Evolutionary conservation across 1,139 yeast species (phyloP), one percentile per base, ranked within the genome.

Genomic region (Casaregolazyma lundiana): DNA sequence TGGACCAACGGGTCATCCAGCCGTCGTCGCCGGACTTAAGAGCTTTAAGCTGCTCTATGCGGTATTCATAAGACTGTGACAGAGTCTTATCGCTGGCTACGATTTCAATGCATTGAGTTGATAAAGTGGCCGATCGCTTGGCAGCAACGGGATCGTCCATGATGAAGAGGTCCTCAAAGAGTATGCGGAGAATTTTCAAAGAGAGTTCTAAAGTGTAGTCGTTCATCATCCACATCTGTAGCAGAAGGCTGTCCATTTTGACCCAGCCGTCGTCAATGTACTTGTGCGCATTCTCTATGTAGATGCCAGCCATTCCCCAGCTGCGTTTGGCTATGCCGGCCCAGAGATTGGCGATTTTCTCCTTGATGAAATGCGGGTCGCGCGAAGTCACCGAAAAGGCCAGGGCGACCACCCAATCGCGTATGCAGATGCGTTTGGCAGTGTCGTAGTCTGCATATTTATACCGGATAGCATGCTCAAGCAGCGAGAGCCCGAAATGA

Each of bases 121-220:
- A 84, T 44, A 94, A 73, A 2, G 84, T 75, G n/a, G 81, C 76
- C 47, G 85, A 80, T 60, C 97, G 76, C 57, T 81, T 84, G 37
- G 92, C 75, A 1, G 96, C 96, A 13, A 87, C 77, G 17, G 96
- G 85, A 60, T 92, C 98, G 57, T 92, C 98, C 45, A 92, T 73
- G 45, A 92, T 70, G 61, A 89, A 94, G n/a, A 90, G 78, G 62
- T 94, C 98, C 67, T 94, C 99, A 61, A 92, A 92, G 35, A 94
- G 68, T 1, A 95, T 88, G 58, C 96, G 73, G 54, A 87, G 77
- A 7, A 92, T 84, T 26, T 86, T 78, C 26, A 92, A 69, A 2
- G 92, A 75, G 43, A 94, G 69, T 60, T 89, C 96, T 52, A 96
- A 75, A n/a, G 67, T 58, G 13, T 78, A 76, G 21, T 75, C 67